Base-by-base conservation (phyloP, 1,139 yeast species). In the Meyerozyma sp. region DNA sequence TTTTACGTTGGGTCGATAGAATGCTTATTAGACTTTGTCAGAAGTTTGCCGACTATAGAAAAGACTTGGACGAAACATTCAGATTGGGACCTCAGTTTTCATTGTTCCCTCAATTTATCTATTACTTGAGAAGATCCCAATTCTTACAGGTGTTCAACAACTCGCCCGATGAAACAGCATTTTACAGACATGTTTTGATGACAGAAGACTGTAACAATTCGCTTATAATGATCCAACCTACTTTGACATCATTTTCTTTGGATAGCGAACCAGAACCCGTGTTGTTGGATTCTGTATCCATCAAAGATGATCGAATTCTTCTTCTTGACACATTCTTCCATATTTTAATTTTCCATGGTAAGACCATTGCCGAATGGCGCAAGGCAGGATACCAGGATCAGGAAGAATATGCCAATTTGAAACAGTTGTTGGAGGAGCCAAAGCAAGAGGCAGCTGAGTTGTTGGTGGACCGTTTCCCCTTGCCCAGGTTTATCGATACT, bases 81-180 rank as follows among this genome's bases (percentile, higher is more conserved):
- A 62, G 77, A 51, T 68, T 73, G 52, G 73, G 73, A 28, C 75
- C 74, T 3, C 75, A 69, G 52, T 73, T 73, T 53, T 66, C 66
- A 45, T 67, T 71, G 62, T 87, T 88, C 62, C 98, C 98, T 39
- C 98, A 93, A 68, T 93, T 93, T 61, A 88, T 93, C 71, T 93
- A 88, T 68, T 95, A 93, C 64, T 77, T 93, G 69, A 85, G 98
- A 72, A 84, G 98, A 68, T 89, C 97, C 2, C 98, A 91, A 68
- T 93, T 93, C 66, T 75, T 93, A 63, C 96, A 91, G 65, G 97
- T 91, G 44, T 93, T 93, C 74, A 93, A 93, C 68, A 91, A 93
- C 67, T 91, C 98, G 16, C 98, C 98, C 1, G 98, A 93, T 72
- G 98, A 93, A 73, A 91, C 98, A 43, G 97, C 98, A 32, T 93